Evolutionary conservation across 2,329 filamentous ascomycete species (phyloP), one percentile per base, ranked within the genome.

Genomic region (Blastomyces emzantsi): DNA sequence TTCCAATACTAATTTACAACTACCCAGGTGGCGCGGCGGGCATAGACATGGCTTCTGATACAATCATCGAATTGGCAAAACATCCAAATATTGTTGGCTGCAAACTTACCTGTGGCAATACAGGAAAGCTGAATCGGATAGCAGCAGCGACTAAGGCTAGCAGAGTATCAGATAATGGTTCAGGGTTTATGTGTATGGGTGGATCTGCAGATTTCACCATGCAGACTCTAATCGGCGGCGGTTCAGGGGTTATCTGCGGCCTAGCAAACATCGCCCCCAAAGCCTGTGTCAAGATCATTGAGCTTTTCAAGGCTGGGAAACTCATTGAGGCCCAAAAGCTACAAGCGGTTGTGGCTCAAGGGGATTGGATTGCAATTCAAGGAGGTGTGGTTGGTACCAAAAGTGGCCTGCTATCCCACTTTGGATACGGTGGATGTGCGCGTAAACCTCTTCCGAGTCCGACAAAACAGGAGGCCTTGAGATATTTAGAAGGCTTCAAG

Each of bases 401-500:
- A 78, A 82, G 84, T 56, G 86, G 81, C 1, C 72, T 90, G 70
- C 78, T 85, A 72, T 78, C 80, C 36, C 86, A 85, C 72, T 84
- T 82, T 67, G 85, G 84, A 8, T 90, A 90, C 69, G 87, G 88
- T 64, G 87, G 82, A 0, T 80, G 78, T 70, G 83, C 83, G 28
- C 77, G 86, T 65, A 82, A 79, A 72, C 85, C 85, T 36, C 76
- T 83, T 60, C 66, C 66, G 25, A 61, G 66, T 25, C 63, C 64
- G 39, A 62, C 64, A 75, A 90, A 95, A 74, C 90, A 97, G 68
- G 91, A 96, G 69, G 97, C 97, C 92, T 93, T 97, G 74, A 90
- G 90, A 2, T 96, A 96, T 72, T 92, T 91, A 0, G 90, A 97
- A 57, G 94, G 99, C 77, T 84, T 97, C 69, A 97, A 97, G 57